Percentiles rank a stretch among this genome's conserved stretches.
These are phyloP conservation scores for Cyclocybe cylindracea DNA, from an alignment of 768 basidiomycete genomes.

Conservation along the genomic window DNA sequence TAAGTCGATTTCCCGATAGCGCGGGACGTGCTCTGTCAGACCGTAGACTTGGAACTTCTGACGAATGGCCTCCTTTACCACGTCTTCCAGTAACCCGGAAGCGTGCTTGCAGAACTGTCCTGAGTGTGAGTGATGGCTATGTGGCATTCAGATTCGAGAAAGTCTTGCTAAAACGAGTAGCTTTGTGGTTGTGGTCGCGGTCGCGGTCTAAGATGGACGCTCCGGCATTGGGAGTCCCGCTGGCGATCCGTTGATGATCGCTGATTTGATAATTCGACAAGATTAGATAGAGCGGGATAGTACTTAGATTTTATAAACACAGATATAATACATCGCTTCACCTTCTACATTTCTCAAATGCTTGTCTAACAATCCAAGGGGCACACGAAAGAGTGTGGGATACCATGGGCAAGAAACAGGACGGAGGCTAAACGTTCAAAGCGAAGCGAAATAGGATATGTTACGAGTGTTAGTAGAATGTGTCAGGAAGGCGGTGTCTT, in stretches of 20 bases:
- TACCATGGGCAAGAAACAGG: no score
- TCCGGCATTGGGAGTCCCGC: no score
- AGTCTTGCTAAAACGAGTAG: not conserved
- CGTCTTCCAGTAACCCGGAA: slow-evolving; percentile 74
- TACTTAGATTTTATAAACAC: no score
- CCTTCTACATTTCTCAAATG: no score
- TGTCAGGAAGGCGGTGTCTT: not conserved
- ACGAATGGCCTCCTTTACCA: slow-evolving; percentile 77
- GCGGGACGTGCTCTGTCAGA: slow-evolving; percentile 90
- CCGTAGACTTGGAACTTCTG: slow-evolving; percentile 84
- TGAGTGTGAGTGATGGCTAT: slow-evolving; percentile 89
- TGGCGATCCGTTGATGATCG: no score
- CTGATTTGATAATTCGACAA: no score
- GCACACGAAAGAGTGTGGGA: no score
- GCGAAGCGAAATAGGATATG: no score
- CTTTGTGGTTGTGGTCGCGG: not conserved
- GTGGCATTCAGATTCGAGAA: slow-evolving; percentile 37
- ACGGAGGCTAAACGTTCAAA: no score
- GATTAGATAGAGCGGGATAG: no score
- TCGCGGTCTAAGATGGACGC: not conserved
- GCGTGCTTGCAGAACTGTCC: slow-evolving; percentile 95
- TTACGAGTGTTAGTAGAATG: not conserved
- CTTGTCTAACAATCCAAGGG: no score
- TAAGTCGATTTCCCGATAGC: slow-evolving; percentile 77
- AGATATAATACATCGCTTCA: no score